phyloP scores from a whole-genome alignment of 106 monocot genomes.

The Platanthera guangdongensis region DNA sequence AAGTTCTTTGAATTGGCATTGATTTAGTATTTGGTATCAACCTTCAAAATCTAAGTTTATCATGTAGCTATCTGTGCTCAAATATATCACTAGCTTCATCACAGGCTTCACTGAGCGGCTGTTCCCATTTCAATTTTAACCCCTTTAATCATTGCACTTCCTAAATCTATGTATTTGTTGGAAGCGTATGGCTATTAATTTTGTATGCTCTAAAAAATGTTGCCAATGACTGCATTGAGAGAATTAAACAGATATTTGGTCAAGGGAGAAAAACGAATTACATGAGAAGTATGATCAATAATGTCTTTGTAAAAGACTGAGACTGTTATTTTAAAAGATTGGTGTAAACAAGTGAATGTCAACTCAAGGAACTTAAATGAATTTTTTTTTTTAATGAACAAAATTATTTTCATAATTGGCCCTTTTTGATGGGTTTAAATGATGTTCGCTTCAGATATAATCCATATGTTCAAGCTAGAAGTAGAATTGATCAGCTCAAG shows the following conservation, averaged over 20 bases:
- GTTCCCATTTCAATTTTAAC: too few species aligned
- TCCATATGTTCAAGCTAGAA: slow-evolving; percentile 98
- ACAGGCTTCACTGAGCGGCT: too few species aligned
- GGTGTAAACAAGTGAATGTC: not conserved
- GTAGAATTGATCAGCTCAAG: slow-evolving; percentile 96
- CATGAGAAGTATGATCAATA: not conserved
- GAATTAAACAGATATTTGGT: not conserved
- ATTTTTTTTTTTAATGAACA: not conserved
- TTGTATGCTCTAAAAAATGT: too few species aligned
- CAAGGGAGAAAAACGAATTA: not conserved
- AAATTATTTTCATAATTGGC: not conserved
- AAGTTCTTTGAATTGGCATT: too few species aligned
- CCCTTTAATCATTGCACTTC: too few species aligned
- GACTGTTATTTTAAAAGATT: not conserved
- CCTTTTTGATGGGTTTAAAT: not conserved
- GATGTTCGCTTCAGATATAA: slow-evolving; percentile 53
- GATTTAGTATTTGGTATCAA: too few species aligned
- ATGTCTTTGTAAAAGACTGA: not conserved
- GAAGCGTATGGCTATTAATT: too few species aligned
- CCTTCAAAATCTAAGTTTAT: too few species aligned
- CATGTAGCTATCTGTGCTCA: too few species aligned
- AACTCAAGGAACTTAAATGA: not conserved
- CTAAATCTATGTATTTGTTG: too few species aligned
- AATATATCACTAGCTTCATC: too few species aligned
- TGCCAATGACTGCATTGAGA: too few species aligned